Percentiles rank a stretch among this genome's conserved stretches.
Conservation (phyloP, 352 stramenopile species). For the Thalassiosira hispida region DNA sequence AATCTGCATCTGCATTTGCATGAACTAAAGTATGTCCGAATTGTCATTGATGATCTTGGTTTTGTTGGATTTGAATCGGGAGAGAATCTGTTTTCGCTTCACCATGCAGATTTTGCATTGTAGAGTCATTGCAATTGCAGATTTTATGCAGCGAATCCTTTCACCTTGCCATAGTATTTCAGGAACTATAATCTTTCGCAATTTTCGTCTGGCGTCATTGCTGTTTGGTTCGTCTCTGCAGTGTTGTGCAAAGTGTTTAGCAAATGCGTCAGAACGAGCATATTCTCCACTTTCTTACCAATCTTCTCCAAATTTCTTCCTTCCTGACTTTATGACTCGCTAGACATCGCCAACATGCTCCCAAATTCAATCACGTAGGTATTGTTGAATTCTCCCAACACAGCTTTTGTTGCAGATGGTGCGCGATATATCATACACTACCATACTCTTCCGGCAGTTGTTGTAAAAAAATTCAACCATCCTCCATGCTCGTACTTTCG, state of each 20-base stretch:
- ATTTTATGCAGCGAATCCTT: slow-evolving; percentile 24
- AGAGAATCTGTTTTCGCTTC: slow-evolving; percentile 18
- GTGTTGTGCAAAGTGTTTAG: background rate
- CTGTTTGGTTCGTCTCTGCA: background rate
- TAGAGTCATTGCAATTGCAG: background rate
- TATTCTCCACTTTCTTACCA: background rate
- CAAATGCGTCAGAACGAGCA: background rate
- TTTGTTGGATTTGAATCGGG: background rate
- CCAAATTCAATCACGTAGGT: background rate
- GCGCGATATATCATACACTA: background rate
- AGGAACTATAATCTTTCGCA: background rate
- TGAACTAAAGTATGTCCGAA: slow-evolving; percentile 14
- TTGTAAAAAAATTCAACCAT: background rate
- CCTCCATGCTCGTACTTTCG: background rate
- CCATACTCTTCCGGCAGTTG: background rate
- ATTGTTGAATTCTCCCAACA: background rate
- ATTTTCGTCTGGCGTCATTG: background rate
- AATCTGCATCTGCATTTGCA: slow-evolving; percentile 23
- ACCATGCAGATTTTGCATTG: slow-evolving; percentile 26
- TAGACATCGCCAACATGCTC: slow-evolving; percentile 6
- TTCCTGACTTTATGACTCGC: background rate
- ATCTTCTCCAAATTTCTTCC: background rate
- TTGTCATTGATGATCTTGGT: slow-evolving; percentile 22
- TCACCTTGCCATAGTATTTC: slow-evolving; percentile 5
- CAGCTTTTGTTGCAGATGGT: background rate